A percentile compares a stretch with the other conserved stretches of the same genome.
phyloP scores from a whole-genome alignment of 2,329 filamentous ascomycete species.

The Phyllosticta capitalensis region DNA sequence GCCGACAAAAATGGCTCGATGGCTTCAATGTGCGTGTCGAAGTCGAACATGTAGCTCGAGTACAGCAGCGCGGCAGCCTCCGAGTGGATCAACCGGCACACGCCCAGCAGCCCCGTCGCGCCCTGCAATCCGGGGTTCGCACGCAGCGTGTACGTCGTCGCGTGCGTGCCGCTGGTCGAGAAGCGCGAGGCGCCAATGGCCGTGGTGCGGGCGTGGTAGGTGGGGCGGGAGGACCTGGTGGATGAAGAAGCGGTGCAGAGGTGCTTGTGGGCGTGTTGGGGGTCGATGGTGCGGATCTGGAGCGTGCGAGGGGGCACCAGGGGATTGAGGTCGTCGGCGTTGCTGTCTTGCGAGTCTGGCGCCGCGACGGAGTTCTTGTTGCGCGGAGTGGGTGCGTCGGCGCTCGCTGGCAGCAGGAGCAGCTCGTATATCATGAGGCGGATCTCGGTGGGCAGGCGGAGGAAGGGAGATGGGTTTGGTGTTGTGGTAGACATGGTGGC shows the following conservation, averaged over 20 bases:
- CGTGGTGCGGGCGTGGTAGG: constrained; percentile 28
- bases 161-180: constrained; percentile 31
- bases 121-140: constrained; percentile 32
- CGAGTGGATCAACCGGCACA: constrained; percentile 40
- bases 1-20: constrained; percentile 51
- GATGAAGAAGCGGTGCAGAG: constrained; percentile 15
- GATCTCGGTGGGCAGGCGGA: constrained; percentile 38
- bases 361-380: not conserved
- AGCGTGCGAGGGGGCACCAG: constrained; percentile 27
- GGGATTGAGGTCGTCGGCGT: constrained; percentile 21
- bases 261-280: constrained; percentile 18
- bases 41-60: constrained; percentile 47
- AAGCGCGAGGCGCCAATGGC: constrained; percentile 27
- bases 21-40: constrained; percentile 51
- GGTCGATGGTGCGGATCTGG: constrained; percentile 33
- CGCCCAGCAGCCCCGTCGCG: constrained; percentile 32
- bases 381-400: not conserved
- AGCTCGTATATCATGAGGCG: constrained; percentile 38
- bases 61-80: constrained; percentile 51
- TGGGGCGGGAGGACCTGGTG: constrained; percentile 24
- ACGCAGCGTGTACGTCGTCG: constrained; percentile 48
- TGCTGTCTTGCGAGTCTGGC: constrained; percentile 33
- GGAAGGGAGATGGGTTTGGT: constrained; percentile 16
- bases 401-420: constrained; percentile 28
- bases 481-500: not conserved